Evolutionary conservation across 495 filamentous ascomycete species (phyloP), one percentile per base, ranked within the genome.

Genomic region (Oleoguttula mirabilis): DNA sequence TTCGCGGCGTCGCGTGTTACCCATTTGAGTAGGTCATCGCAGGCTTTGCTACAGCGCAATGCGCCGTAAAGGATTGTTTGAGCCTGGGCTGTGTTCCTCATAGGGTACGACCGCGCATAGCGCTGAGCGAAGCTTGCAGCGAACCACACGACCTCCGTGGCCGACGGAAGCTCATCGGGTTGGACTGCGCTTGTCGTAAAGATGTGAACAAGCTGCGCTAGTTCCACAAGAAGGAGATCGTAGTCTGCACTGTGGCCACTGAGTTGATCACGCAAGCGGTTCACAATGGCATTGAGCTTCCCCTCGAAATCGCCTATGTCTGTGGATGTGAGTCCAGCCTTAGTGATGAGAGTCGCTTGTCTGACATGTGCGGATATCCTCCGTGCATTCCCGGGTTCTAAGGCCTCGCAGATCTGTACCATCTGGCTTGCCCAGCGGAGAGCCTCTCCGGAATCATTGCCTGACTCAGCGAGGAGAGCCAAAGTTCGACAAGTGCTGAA

Each of bases 1-100:
- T 57, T 42, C 32, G 75, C 63, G 3, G 71, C 68, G 25, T 49
- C 41, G 15, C 45, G 62, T 51, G 19, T 33, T 4, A 42, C 50
- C 52, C 49, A 52, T 19, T 27, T 16, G 16, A 27, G 23, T 10
- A 46, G 21, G 11, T 41, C 42, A 4, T 51, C 48, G 27, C 7
- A 19, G 10, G 20, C 31, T 22, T 41, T 41, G 16, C 30, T 20
- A 11, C 8, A 3, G 8, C 32, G 3, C 16, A 52, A 20, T 0
- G 43, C 43, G 2, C 11, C 21, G 10, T 39, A 27, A 4, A 47
- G 15, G 11, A 52, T 39, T 20, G 36, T 17, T 6, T n/a, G 17
- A 16, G 45, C 17, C 11, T 21, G 16, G 2, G 27, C 7, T 1
- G 16, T 36, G 5, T 33, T 28, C 3, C 30, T 17, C 2, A 15